phyloP scores from a whole-genome alignment of 2,329 filamentous ascomycete species.

The Chrysoporthe puriensis region DNA sequence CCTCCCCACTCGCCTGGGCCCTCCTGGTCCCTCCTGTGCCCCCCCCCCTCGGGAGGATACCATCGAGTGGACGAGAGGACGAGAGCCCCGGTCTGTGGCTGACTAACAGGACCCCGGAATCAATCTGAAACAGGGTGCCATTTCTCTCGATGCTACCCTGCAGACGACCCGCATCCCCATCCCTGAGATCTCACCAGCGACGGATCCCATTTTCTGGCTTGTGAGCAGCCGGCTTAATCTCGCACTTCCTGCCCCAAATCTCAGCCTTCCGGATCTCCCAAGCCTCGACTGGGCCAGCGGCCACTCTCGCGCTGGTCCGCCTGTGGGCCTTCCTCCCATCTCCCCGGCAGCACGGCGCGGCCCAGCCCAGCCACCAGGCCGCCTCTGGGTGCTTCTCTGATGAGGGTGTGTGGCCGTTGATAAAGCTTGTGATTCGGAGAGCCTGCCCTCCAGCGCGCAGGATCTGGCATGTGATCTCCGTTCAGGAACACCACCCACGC shows the following conservation, averaged over 20 bases:
- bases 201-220: neutral
- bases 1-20: slow-evolving; percentile 13
- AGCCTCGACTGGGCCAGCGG: neutral
- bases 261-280: slow-evolving; percentile 4
- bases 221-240: slow-evolving; percentile 5
- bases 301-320: neutral
- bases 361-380: neutral
- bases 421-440: slow-evolving; percentile 2
- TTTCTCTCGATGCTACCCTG: slow-evolving; percentile 28
- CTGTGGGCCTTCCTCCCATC: neutral
- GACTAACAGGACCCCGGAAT: slow-evolving; percentile 22
- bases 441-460: neutral
- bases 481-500: neutral
- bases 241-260: slow-evolving; percentile 7
- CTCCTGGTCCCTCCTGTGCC: neutral
- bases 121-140: slow-evolving; percentile 29
- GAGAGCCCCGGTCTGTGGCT: slow-evolving; percentile 12
- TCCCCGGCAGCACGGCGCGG: slow-evolving; percentile 1
- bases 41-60: neutral
- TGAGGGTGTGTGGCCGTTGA: neutral
- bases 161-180: slow-evolving; percentile 19
- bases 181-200: slow-evolving; percentile 12
- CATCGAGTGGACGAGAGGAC: slow-evolving; percentile 15
- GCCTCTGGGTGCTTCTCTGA: neutral
- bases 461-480: slow-evolving; percentile 5